These are phyloP conservation scores for Eucalyptus cloeziana DNA, from an alignment of 345 rosid genomes.

Conservation along the genomic window DNA sequence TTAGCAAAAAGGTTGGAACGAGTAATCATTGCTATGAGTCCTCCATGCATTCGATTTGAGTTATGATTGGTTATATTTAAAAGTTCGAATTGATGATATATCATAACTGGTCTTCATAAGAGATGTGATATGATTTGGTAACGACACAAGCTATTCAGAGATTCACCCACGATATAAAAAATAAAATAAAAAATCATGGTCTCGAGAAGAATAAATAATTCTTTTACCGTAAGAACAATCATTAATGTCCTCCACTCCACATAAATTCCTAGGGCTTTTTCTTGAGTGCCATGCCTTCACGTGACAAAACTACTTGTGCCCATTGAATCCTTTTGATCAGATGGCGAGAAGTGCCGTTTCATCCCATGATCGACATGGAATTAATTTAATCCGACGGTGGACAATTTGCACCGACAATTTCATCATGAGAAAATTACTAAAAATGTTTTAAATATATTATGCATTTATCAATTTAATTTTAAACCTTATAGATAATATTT, in stretches of 20 bases:
- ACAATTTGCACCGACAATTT: background rate
- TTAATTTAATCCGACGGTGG: background rate
- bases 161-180: no score
- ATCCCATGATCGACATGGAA: background rate
- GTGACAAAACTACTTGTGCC: background rate
- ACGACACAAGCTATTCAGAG: accelerated
- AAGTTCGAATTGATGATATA: background rate
- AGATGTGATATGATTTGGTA: background rate
- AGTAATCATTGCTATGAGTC: no score
- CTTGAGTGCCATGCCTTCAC: background rate
- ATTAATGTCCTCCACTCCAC: background rate
- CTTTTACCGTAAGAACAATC: no score
- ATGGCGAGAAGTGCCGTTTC: background rate
- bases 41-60: background rate
- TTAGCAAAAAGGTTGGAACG: background rate
- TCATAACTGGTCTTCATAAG: background rate
- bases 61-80: background rate
- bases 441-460: no score
- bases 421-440: background rate
- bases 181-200: no score
- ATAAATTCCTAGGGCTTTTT: background rate
- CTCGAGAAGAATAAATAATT: no score
- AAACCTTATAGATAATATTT: no score
- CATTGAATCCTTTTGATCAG: background rate
- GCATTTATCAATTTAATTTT: no score